Evolutionary conservation across 257 asterid genomes (phyloP), one percentile per base, ranked within the genome.

Genomic region (Jacaranda copaia): DNA sequence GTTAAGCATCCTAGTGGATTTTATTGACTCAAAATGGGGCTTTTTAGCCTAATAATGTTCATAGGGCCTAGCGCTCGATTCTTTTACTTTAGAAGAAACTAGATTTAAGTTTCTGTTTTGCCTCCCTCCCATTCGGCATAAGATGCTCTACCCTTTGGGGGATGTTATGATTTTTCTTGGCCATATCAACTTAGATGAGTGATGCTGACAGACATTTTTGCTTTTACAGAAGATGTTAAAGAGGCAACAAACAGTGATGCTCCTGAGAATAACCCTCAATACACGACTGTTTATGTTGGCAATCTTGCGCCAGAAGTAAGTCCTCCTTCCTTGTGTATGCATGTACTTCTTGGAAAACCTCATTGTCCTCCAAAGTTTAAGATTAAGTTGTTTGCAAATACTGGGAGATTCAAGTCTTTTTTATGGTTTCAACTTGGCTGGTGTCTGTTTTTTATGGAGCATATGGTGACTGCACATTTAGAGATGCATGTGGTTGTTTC

Each of bases 251-350:
- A 75, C 75, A 78, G 68, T 86, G 97, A 91, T 81, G 94, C 91
- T 81, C 97, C 98, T 45, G 94, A 91, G 84, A 89, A 90, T 62
- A 92, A 90, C 74, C 95, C 93, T 65, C 96, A 84, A 59, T 92
- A 68, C 84, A 92, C 97, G 48, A 92, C 95, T 9, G 95, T 92
- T 69, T 92, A 92, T 70, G 95, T 89, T 10, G 97, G 97, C 65
- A 92, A 92, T 88, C 92, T 92, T 77, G 91, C 95, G 80, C 90
- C 92, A 42, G 97, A 92, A 91, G 98, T 80, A 85, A 81, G 71
- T 75, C 16, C 38, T 19, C 58, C 43, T 48, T 58, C 72, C 80
- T 56, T 73, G 35, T 58, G 52, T 73, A 77, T 43, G 2, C 55
- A 76, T 46, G 69, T 36, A 62, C 81, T 75, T 68, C 49, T 32